These are phyloP conservation scores for Trichoderma orchidacearum DNA, from an alignment of 495 filamentous ascomycete genomes.

Conservation along the genomic window DNA sequence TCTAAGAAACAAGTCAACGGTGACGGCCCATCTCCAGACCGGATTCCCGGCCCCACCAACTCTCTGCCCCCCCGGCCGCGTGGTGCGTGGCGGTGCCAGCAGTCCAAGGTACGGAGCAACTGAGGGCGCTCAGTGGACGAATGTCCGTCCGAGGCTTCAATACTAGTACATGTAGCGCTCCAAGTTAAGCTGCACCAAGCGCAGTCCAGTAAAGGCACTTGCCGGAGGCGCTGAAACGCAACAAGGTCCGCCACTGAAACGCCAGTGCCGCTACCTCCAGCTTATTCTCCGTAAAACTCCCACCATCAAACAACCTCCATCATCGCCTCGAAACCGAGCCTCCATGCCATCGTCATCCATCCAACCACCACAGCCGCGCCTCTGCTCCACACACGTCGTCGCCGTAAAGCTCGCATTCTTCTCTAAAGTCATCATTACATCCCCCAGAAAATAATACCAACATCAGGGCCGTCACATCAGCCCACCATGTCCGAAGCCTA, in stretches of 20 bases:
- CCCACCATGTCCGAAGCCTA: constrained; percentile 78
- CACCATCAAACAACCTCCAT: neutral
- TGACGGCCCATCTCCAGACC: neutral
- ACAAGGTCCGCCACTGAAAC: neutral
- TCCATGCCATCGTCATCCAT: neutral
- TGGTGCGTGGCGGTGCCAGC: neutral
- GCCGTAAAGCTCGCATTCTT: no score
- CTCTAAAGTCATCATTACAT: neutral
- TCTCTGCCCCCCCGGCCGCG: neutral
- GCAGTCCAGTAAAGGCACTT: no score
- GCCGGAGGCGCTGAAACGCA: neutral
- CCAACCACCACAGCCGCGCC: no score
- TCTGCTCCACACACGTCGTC: no score
- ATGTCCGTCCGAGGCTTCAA: no score
- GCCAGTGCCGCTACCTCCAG: neutral
- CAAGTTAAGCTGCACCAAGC: no score
- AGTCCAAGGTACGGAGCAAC: no score
- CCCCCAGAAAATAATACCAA: no score
- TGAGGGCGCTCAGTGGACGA: no score
- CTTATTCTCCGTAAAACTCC: no score
- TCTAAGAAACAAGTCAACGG: no score
- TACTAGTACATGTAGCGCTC: neutral
- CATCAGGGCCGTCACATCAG: no score
- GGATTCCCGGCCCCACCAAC: neutral
- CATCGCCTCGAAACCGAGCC: neutral